Base-by-base conservation (phyloP, 768 basidiomycete genomes). In the Suillus subalutaceus region DNA sequence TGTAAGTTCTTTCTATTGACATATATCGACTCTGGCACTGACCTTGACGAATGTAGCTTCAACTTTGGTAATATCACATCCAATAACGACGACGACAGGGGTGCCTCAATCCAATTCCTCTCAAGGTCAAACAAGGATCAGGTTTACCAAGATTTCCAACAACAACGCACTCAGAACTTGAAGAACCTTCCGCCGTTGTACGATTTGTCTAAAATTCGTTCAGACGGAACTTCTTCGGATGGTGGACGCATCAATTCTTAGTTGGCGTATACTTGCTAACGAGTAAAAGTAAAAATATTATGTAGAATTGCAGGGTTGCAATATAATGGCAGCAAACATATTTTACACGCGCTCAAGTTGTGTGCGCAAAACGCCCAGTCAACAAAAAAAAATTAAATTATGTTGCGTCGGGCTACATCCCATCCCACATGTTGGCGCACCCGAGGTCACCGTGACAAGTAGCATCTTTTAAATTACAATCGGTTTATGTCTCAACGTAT, bases 81-180 rank as follows among this genome's bases (percentile, higher is more conserved):
- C 16, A 30, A 38, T 23, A 55, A 65, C 5, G 58, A 55, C 4
- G 68, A 75, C 50, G 69, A 65, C 4, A 72, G 70, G 1, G 69
- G 70, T 2, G 79, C 83, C 8, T 79, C 78, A 57, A 79, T 84
- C 63, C 82, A 83, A 64, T 70, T 84, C 5, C 72, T 84, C 12
- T 74, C 81, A 1, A 71, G 78, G 35, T 77, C 80, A 0, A 73
- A 80, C n/a, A 69, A 71, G 7, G 74, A 75, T 13, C 77, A 76
- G 40, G 82, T 79, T 0, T 77, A 74, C 23, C 58, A 69, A 6
- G 70, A 80, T 38, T 79, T 81, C 1, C 38, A 32, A 2, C 13
- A 0, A 0, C 46, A 62, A 2, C 66, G 75, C 0, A 73, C 64
- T 62, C 44, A 41, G 4, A 63, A 67, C 30, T 69, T 76, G 7